Evolutionary conservation across 208 protist genomes (phyloP).

Genomic region (Porcisia deanei): DNA sequence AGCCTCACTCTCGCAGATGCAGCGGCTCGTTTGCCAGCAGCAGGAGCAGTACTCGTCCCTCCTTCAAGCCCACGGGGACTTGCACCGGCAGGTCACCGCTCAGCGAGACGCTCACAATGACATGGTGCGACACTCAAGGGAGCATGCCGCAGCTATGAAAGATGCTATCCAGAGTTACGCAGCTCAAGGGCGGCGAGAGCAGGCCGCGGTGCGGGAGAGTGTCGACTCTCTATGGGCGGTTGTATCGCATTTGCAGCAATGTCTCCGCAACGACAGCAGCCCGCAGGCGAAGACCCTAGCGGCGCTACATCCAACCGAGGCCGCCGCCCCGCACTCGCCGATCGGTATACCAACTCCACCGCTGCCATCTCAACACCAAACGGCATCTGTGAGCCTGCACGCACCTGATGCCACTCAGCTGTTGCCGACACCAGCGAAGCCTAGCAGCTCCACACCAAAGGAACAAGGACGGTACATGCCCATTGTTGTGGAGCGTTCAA

Average conservation of each 20-base stretch:
- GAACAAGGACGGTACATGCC: neutral
- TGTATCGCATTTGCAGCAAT: slow-evolving; percentile 15
- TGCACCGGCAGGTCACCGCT: slow-evolving; percentile 18
- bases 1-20: slow-evolving; percentile 11
- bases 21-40: slow-evolving; percentile 15
- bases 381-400: neutral
- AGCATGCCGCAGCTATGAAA: slow-evolving; percentile 11
- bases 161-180: slow-evolving; percentile 10
- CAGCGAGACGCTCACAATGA: slow-evolving; percentile 19
- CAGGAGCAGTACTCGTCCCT: slow-evolving; percentile 26
- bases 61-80: slow-evolving; percentile 18
- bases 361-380: neutral
- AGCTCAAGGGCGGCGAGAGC: slow-evolving; percentile 11
- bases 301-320: neutral
- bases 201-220: slow-evolving; percentile 9
- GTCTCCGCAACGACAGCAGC: neutral
- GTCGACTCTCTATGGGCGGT: slow-evolving; percentile 14
- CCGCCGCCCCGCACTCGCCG: neutral
- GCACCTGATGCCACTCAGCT: neutral
- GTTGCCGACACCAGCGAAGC: neutral
- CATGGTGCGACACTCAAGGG: slow-evolving; percentile 4
- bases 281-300: neutral
- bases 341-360: neutral
- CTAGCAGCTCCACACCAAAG: neutral
- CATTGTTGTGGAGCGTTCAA: neutral